Base-by-base conservation (phyloP, 306 rosid genomes). In the Mimosa bimucronata region DNA sequence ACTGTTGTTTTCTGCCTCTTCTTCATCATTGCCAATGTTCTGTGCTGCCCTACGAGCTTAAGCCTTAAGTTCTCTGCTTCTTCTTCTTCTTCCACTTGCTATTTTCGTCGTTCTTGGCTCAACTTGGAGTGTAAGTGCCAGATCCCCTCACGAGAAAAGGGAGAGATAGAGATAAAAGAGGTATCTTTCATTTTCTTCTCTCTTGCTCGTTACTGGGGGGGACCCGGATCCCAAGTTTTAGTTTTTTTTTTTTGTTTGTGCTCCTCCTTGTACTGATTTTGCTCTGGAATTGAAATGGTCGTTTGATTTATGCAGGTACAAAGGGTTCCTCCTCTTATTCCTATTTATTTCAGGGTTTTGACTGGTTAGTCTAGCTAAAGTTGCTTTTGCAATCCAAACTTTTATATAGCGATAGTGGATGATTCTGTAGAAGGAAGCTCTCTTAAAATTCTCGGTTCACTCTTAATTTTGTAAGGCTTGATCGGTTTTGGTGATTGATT, bases 231-330 rank as follows among this genome's bases (percentile, higher is more conserved):
- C 65, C 9, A 14, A 10, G 65, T 9, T 73, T 30, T 11, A 29
- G n/a, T 67, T 15, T 44, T 14, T 58, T 2, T 58, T 67, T 15
- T 44, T 14, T 58, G 7, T 58, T 15, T 58, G 31, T 58, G 65
- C 31, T 58, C 50, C 21, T 71, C 53, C 12, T 45, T 79, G 15
- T 31, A 1, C n/a, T 26, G n/a, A 9, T 64, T 37, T 65, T 74
- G 61, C 68, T 62, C 25, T 30, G 26, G 30, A 31, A 14, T 57
- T 53, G 6, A 8, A 29, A 6, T 28, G 67, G 67, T 61, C 38
- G 13, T 26, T 37, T 69, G 57, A 69, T 73, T 77, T 61, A 4
- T 70, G 77, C 67, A 80, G 79, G 81, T 29, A 66, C 29, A 50
- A 52, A 16, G 31, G 30, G 19, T 45, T 13, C 58, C 42, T 76